Conservation (phyloP, 805 yeast genomes). For the Saturnispora besseyi region DNA sequence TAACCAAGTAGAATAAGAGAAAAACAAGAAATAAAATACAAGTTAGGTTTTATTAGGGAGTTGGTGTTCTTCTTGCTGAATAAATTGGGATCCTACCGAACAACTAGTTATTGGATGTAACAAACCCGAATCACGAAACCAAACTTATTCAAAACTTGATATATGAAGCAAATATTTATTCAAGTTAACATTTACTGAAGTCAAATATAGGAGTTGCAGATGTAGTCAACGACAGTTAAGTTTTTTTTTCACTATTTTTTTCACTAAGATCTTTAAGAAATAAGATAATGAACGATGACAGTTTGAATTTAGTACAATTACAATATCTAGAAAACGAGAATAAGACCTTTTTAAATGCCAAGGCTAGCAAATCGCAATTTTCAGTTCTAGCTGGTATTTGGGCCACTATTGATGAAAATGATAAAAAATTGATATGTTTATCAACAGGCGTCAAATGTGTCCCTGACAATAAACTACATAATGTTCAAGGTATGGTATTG, state of each 20-base stretch:
- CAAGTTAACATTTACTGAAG: no score
- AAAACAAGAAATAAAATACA: no score
- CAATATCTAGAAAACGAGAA: background rate
- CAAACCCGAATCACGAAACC: no score
- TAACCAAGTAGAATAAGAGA: no score
- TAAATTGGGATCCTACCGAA: no score
- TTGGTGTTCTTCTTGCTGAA: no score
- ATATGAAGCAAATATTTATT: no score
- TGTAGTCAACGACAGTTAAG: background rate
- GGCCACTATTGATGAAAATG: background rate
- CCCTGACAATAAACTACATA: conserved; percentile 41
- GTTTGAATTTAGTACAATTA: conserved; percentile 1
- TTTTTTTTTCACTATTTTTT: background rate
- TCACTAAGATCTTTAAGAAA: background rate
- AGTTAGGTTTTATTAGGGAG: no score
- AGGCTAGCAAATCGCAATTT: conserved; percentile 61
- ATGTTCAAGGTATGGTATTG: conserved; percentile 45
- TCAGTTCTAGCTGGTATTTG: conserved; percentile 75
- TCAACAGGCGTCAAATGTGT: conserved; percentile 74
- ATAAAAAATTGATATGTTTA: conserved; percentile 2
- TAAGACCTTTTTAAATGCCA: conserved; percentile 27
- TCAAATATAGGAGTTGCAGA: no score
- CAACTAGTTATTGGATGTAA: no score
- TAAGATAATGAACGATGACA: background rate
- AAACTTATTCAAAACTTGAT: no score